Evolutionary conservation across 257 asterid genomes (phyloP).

Genomic region (Cynanchum wilfordii): DNA sequence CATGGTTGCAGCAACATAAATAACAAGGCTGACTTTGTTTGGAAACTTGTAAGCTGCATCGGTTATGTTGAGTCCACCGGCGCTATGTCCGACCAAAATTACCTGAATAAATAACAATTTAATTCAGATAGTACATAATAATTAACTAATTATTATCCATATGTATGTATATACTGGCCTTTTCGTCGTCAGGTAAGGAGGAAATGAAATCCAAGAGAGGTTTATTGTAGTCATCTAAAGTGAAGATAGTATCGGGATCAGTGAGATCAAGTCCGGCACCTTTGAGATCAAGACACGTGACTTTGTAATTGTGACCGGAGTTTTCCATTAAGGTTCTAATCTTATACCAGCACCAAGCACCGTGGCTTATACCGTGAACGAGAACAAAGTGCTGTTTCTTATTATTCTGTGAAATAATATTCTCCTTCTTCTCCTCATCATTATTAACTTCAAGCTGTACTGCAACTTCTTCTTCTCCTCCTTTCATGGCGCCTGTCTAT

Average conservation of each 20-base stretch:
- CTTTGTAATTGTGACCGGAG: slow-evolving; percentile 58
- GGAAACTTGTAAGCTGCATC: slow-evolving; percentile 61
- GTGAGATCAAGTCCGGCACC: slow-evolving; percentile 63
- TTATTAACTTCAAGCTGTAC: neutral
- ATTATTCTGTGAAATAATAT: too few species aligned
- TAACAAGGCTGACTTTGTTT: slow-evolving; percentile 50
- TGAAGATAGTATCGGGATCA: slow-evolving; percentile 51
- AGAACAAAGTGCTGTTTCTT: slow-evolving; percentile 57
- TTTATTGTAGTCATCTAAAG: slow-evolving; percentile 56
- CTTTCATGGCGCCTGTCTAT: slow-evolving; percentile 17
- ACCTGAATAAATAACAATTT: slow-evolving; percentile 35
- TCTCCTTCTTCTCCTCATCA: neutral
- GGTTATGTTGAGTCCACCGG: slow-evolving; percentile 68
- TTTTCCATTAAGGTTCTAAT: slow-evolving; percentile 56
- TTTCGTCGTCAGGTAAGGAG: slow-evolving; percentile 33
- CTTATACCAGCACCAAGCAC: slow-evolving; percentile 96
- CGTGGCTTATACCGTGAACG: slow-evolving; percentile 63
- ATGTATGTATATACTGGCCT: slow-evolving; percentile 32
- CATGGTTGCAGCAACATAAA: slow-evolving; percentile 83
- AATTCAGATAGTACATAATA: neutral
- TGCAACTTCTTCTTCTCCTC: neutral
- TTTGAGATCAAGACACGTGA: slow-evolving; percentile 73
- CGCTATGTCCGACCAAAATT: slow-evolving; percentile 86
- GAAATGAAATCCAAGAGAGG: slow-evolving; percentile 68
- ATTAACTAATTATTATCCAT: neutral